A percentile compares a stretch with the other conserved stretches of the same genome.
Evolutionary conservation across 2,329 filamentous ascomycete genomes (phyloP).

Genomic region (Orbilia brochopaga): DNA sequence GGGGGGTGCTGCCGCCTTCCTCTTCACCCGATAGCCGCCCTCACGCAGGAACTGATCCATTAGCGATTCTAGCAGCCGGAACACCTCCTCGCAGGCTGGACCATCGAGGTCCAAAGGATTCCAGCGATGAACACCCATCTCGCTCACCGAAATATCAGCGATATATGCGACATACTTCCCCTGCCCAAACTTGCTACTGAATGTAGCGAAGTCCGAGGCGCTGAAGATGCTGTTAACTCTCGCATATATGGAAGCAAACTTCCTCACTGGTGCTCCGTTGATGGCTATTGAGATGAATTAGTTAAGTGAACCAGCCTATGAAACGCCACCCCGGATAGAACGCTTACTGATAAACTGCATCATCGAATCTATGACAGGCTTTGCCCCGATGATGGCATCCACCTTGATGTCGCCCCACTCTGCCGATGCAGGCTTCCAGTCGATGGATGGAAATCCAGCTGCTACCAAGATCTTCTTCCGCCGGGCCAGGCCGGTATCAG

Average conservation of each 20-base stretch:
- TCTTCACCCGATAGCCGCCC: conserved; percentile 51
- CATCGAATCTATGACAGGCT: conserved; percentile 18
- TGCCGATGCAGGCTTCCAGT: conserved; percentile 23
- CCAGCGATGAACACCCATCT: background rate
- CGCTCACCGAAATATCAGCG: conserved; percentile 65
- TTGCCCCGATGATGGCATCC: conserved; percentile 17
- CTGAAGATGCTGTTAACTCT: conserved; percentile 78
- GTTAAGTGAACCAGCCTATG: background rate
- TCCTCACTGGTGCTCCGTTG: conserved; percentile 51
- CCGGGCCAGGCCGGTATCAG: background rate
- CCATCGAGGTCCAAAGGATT: conserved; percentile 53
- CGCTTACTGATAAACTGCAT: conserved; percentile 52
- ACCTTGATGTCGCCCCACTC: conserved; percentile 19
- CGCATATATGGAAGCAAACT: conserved; percentile 69
- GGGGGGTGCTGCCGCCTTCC: conserved; percentile 55
- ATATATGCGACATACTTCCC: conserved; percentile 91
- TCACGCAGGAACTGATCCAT: conserved; percentile 58
- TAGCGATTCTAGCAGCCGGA: conserved; percentile 57
- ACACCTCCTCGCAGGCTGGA: conserved; percentile 53
- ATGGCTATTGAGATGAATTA: conserved; percentile 24
- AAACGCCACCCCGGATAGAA: background rate
- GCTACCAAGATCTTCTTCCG: conserved; percentile 16
- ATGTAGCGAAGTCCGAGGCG: conserved; percentile 75
- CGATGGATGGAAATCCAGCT: conserved; percentile 12
- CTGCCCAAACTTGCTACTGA: conserved; percentile 70